A percentile compares a stretch with the other conserved stretches of the same genome.
Conservation (phyloP, 2,329 filamentous ascomycete species). For the Aciculosporium take region DNA sequence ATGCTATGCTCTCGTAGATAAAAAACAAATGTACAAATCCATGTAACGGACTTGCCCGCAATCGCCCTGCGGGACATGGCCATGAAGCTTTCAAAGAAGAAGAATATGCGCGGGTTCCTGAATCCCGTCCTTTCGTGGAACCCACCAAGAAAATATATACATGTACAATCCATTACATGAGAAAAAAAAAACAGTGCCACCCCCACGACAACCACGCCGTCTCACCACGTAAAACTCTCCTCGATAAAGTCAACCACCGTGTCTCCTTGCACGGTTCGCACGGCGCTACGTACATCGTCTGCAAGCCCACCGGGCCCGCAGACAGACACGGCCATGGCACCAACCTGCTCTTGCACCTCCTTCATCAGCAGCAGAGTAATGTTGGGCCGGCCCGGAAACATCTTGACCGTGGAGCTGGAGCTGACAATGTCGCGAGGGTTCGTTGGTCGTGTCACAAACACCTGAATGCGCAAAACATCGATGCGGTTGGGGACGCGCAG, state of each 20-base stretch:
- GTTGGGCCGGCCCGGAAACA: conserved; percentile 83
- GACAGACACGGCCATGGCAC: conserved; percentile 77
- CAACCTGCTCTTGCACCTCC: conserved; percentile 69
- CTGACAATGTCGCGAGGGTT: conserved; percentile 70
- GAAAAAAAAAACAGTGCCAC: too few relatives aligned
- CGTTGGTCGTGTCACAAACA: conserved; percentile 82
- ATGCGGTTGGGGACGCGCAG: conserved; percentile 66
- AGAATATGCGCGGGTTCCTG: too few relatives aligned
- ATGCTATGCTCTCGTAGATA: too few relatives aligned
- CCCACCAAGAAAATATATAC: too few relatives aligned
- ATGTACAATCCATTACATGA: too few relatives aligned
- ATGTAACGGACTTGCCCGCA: too few relatives aligned
- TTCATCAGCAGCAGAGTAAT: conserved; percentile 63
- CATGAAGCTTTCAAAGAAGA: too few relatives aligned
- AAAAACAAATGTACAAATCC: too few relatives aligned
- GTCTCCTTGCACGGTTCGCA: conserved; percentile 46
- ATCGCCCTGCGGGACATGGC: too few relatives aligned
- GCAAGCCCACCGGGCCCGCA: conserved; percentile 63
- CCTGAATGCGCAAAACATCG: conserved; percentile 70
- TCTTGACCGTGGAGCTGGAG: conserved; percentile 67
- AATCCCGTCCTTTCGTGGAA: too few relatives aligned
- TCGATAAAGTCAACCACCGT: conserved; percentile 61
- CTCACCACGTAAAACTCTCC: conserved; percentile 58
- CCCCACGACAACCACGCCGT: too few relatives aligned
- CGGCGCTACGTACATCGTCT: conserved; percentile 60